Conservation (phyloP, 805 yeast species). For the Candida coleopterorum region DNA sequence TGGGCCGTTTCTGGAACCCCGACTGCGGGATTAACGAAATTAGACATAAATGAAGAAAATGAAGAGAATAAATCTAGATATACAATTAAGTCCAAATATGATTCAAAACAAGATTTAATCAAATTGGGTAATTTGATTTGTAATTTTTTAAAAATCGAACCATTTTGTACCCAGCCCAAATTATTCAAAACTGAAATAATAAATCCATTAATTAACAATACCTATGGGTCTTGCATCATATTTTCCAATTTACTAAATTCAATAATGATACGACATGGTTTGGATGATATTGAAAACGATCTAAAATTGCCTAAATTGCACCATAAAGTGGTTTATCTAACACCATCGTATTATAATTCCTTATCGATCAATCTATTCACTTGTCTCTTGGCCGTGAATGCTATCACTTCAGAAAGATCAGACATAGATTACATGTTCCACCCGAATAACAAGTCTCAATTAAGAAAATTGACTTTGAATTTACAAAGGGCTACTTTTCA, state of each 20-base stretch:
- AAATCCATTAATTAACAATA: slow-evolving; percentile 41
- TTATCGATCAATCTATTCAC: slow-evolving; percentile 59
- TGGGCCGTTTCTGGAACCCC: slow-evolving; percentile 82
- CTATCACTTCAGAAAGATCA: slow-evolving; percentile 64
- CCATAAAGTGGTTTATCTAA: slow-evolving; percentile 53
- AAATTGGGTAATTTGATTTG: slow-evolving; percentile 50
- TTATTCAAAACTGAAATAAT: slow-evolving; percentile 45
- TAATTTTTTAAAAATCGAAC: slow-evolving; percentile 54
- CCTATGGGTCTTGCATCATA: slow-evolving; percentile 38
- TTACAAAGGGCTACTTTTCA: slow-evolving; percentile 64
- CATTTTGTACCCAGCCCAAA: slow-evolving; percentile 46
- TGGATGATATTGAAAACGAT: slow-evolving; percentile 51
- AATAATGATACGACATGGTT: slow-evolving; percentile 54
- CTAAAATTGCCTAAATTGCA: slow-evolving; percentile 53
- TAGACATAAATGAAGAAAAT: slow-evolving; percentile 43
- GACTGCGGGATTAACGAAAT: slow-evolving; percentile 60
- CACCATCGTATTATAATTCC: slow-evolving; percentile 60
- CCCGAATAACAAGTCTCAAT: slow-evolving; percentile 48
- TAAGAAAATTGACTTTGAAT: slow-evolving; percentile 55
- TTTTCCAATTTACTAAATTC: slow-evolving; percentile 39
- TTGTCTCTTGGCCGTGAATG: slow-evolving; percentile 66
- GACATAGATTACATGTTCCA: slow-evolving; percentile 72
- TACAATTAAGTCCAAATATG: slow-evolving; percentile 45
- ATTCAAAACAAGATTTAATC: slow-evolving; percentile 47
- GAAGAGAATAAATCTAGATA: slow-evolving; percentile 27